Evolutionary conservation across 495 filamentous ascomycete species (phyloP).

Genomic region (Clavariopsis aquatica): DNA sequence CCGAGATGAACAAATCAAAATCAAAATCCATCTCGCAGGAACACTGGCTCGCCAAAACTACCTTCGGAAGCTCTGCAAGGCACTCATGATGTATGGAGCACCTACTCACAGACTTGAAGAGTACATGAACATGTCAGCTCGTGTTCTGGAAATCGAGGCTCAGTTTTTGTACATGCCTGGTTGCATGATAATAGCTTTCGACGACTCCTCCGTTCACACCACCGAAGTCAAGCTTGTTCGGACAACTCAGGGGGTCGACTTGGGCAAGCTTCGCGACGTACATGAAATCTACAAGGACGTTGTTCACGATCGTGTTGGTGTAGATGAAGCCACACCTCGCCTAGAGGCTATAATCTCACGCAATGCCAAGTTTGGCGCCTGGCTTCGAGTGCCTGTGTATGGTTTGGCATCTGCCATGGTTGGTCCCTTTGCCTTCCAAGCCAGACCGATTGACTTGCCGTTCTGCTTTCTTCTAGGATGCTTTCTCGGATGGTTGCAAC

Average conservation of each 20-base stretch:
- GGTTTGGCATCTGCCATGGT: constrained; percentile 77
- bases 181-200: constrained; percentile 95
- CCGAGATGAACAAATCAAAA: constrained; percentile 69
- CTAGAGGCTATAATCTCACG: constrained; percentile 66
- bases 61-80: constrained; percentile 79
- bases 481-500: constrained; percentile 77
- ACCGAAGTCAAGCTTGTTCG: constrained; percentile 90
- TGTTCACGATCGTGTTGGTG: constrained; percentile 80
- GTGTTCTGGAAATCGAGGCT: constrained; percentile 84
- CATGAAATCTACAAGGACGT: constrained; percentile 94
- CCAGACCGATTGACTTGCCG: constrained; percentile 83
- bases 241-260: constrained; percentile 72
- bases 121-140: constrained; percentile 88
- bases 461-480: constrained; percentile 83
- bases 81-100: constrained; percentile 66
- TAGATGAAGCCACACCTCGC: constrained; percentile 75
- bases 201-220: constrained; percentile 84
- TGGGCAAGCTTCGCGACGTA: constrained; percentile 79
- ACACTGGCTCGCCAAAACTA: constrained; percentile 79
- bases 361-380: constrained; percentile 64
- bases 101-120: constrained; percentile 59
- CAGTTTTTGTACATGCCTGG: constrained; percentile 92
- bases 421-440: constrained; percentile 89
- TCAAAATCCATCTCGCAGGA: constrained; percentile 88
- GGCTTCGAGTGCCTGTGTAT: constrained; percentile 78